Conservation (phyloP, 2,329 filamentous ascomycete species). For the Scedosporium apiospermum region DNA sequence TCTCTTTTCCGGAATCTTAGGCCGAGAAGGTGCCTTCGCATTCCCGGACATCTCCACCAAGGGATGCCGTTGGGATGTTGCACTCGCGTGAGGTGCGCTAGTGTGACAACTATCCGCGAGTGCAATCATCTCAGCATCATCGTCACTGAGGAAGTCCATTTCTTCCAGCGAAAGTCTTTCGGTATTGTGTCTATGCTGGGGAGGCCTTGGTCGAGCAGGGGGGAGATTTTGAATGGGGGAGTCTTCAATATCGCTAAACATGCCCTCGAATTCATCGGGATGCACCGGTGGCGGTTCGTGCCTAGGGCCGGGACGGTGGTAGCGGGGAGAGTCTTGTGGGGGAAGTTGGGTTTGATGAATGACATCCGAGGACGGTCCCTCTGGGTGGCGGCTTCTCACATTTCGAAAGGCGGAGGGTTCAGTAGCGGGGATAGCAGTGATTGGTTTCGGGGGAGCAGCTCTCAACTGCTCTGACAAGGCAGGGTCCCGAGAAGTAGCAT, state of each 20-base stretch:
- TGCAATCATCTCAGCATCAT: constrained; percentile 11
- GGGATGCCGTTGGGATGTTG: not conserved
- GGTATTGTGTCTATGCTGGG: not conserved
- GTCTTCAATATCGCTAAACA: constrained; percentile 7
- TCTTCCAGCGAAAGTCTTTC: not conserved
- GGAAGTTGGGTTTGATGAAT: constrained; percentile 43
- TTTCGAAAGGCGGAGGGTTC: constrained; percentile 24
- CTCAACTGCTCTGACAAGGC: constrained; percentile 23
- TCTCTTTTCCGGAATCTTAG: not conserved
- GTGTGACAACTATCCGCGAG: constrained; percentile 7
- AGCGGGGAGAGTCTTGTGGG: constrained; percentile 13
- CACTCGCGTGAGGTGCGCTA: not conserved
- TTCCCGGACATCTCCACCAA: constrained; percentile 10
- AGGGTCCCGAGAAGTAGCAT: constrained; percentile 35
- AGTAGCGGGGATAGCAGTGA: constrained; percentile 28
- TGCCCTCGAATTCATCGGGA: constrained; percentile 16
- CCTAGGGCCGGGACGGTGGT: constrained; percentile 13
- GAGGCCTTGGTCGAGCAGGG: not conserved
- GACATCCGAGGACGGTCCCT: constrained; percentile 32
- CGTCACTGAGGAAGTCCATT: constrained; percentile 8
- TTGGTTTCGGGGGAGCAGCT: constrained; percentile 8
- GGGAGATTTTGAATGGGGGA: not conserved
- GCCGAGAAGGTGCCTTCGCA: not conserved
- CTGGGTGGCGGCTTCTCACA: constrained; percentile 17
- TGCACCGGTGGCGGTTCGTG: constrained; percentile 12